Percentiles rank a stretch among this genome's conserved stretches.
These are phyloP conservation scores for Mortierella sp. DNA, from an alignment of 371 early-diverging fungal species.

Conservation along the genomic window DNA sequence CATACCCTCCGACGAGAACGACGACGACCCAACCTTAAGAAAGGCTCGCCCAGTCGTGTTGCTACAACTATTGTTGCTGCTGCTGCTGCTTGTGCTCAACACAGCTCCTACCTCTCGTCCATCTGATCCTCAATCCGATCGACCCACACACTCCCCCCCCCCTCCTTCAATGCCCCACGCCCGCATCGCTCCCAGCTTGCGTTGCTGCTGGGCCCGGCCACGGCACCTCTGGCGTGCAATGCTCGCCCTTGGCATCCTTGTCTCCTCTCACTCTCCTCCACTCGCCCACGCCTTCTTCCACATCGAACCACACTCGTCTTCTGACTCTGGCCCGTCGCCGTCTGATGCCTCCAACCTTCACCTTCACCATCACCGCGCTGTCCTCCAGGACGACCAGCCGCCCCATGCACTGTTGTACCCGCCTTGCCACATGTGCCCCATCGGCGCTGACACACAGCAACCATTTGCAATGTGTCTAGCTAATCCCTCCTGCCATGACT, in stretches of 20 bases:
- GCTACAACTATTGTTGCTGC: background rate
- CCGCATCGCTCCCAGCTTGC: background rate
- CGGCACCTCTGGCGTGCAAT: slow-evolving; percentile 32
- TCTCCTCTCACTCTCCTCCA: slow-evolving; percentile 10
- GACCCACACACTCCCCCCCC: no score
- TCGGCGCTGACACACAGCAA: no score
- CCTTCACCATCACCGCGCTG: background rate
- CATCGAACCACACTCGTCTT: slow-evolving; percentile 13
- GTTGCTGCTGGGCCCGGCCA: slow-evolving; percentile 30
- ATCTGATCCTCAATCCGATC: background rate
- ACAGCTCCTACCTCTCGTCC: background rate
- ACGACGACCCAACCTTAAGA: no score
- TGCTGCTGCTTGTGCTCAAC: no score
- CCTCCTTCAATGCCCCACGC: slow-evolving; percentile 1
- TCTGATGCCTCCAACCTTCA: no score
- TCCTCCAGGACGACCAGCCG: background rate
- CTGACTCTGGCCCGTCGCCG: background rate
- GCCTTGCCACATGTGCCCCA: no score
- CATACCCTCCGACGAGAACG: no score
- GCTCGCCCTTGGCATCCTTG: slow-evolving; percentile 13
- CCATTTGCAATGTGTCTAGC: no score
- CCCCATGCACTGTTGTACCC: background rate
- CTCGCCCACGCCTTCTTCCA: slow-evolving; percentile 23
- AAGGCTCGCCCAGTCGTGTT: no score
- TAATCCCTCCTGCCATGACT: no score